Evolutionary conservation across 2,329 filamentous ascomycete genomes (phyloP), one percentile per base, ranked within the genome.

Genomic region (Furcasterigmium furcatum): DNA sequence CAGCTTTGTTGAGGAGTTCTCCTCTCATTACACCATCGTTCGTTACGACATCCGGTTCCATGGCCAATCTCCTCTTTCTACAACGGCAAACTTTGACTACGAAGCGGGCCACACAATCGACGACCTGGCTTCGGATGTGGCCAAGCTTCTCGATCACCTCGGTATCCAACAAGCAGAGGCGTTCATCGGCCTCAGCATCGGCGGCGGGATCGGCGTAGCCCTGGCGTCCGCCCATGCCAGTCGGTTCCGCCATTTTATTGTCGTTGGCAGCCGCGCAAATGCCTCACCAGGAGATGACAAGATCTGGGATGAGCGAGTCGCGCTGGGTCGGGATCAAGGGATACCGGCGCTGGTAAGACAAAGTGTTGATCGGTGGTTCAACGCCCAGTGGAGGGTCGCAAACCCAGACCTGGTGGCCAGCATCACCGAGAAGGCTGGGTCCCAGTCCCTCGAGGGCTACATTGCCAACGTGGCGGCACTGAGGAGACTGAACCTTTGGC

Each of bases 1-100:
- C 38, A n/a, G n/a, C 6, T 21, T 40, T 20, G 7, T 40, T 19
- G 16, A 9, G 12, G 20, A 5, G n/a, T 21, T 40, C 19, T 19
- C 38, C 14, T 12, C 18, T 14, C 3, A 22, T 14, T 40, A 24
- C 38, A 40, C 38, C 5, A 40, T 40, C 25, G 10, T 40, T 9
- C 38, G 38, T 14, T 40, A 40, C 38, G 38, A 40, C 38, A 25
- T 29, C 7, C 38, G 38, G 5, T 40, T 40, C 16, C 38, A 40
- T 20, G 38, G 38, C 20, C 38, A 16, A n/a, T 40, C 38, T 5
- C 38, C 38, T 8, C 13, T 14, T 12, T 4, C 4, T 8, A 16
- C 16, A 16, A 24, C 5, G 12, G 9, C 19, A 4, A 21, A n/a
- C 5, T 40, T 7, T 18, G 20, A 40, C 9, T 40, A 29, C 7